These are phyloP conservation scores for Allantophomopsis cytisporea DNA, from an alignment of 2,329 filamentous ascomycete genomes.

Conservation along the genomic window DNA sequence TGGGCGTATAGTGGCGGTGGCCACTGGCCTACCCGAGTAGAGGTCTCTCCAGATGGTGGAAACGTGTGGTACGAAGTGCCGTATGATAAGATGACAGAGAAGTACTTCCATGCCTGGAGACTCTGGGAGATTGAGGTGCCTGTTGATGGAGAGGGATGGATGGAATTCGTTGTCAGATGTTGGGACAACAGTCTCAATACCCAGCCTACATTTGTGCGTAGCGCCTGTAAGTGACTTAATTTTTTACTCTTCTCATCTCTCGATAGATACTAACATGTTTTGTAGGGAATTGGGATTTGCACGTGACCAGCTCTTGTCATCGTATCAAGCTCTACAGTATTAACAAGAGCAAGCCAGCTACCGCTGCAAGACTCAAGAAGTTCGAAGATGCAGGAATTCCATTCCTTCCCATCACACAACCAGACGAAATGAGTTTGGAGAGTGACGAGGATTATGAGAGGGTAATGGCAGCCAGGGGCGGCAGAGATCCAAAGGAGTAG, in stretches of 20 bases:
- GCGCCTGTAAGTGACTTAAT: conserved; percentile 27
- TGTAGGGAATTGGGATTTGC: conserved; percentile 46
- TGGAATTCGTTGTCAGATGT: conserved; percentile 42
- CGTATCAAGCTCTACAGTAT: conserved; percentile 48
- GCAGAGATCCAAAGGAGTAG: not conserved
- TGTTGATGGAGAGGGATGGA: conserved; percentile 46
- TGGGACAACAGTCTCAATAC: conserved; percentile 52
- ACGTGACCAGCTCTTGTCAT: conserved; percentile 50
- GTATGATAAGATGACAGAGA: conserved; percentile 41
- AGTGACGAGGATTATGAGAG: not conserved
- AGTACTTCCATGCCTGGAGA: conserved; percentile 51
- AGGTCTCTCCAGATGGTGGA: conserved; percentile 50
- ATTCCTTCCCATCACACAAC: conserved; percentile 38
- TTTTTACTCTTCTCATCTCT: not conserved
- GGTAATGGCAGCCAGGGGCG: not conserved
- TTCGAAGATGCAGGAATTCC: conserved; percentile 32
- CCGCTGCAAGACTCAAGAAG: conserved; percentile 32
- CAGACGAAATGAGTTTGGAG: conserved; percentile 9
- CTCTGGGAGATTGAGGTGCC: conserved; percentile 50
- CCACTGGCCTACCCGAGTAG: conserved; percentile 51
- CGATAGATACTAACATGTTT: conserved; percentile 1
- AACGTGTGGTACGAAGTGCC: conserved; percentile 53
- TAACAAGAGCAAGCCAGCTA: conserved; percentile 34
- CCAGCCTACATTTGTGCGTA: conserved; percentile 38
- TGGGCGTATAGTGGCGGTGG: conserved; percentile 60